These are phyloP conservation scores for Talaromyces albobiverticillius DNA, from an alignment of 2,329 filamentous ascomycete genomes.

Conservation along the genomic window DNA sequence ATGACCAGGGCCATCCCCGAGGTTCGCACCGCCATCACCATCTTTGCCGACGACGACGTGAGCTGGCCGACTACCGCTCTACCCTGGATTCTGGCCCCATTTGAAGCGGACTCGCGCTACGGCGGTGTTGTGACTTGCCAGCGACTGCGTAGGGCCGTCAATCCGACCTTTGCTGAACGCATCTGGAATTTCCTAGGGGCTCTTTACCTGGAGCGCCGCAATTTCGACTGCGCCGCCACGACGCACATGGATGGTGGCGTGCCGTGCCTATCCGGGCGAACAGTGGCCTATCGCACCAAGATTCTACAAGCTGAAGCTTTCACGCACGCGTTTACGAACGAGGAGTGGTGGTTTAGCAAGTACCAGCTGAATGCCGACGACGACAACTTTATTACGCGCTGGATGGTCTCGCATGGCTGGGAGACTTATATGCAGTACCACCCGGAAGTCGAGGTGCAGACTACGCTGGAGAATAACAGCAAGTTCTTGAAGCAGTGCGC, in stretches of 20 bases:
- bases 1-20: constrained; percentile 87
- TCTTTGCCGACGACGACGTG: constrained; percentile 95
- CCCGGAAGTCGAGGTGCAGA: constrained; percentile 84
- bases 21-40: constrained; percentile 77
- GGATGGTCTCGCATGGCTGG: constrained; percentile 89
- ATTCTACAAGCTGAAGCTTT: constrained; percentile 86
- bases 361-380: constrained; percentile 94
- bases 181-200: constrained; percentile 88
- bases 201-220: constrained; percentile 87
- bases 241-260: constrained; percentile 92
- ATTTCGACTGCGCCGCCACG: constrained; percentile 95
- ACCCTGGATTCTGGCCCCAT: constrained; percentile 88
- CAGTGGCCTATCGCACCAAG: constrained; percentile 83
- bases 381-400: constrained; percentile 96
- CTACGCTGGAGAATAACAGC: constrained; percentile 81
- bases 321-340: constrained; percentile 83
- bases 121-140: constrained; percentile 93
- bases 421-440: constrained; percentile 96
- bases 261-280: constrained; percentile 94
- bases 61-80: constrained; percentile 84
- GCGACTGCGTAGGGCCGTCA: constrained; percentile 69
- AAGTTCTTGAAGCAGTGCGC: constrained; percentile 93
- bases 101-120: constrained; percentile 72
- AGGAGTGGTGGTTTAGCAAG: constrained; percentile 73
- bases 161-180: constrained; percentile 57